Evolutionary conservation across 2,329 filamentous ascomycete species (phyloP), one percentile per base, ranked within the genome.

Genomic region (Aspergillus novoparasiticus): DNA sequence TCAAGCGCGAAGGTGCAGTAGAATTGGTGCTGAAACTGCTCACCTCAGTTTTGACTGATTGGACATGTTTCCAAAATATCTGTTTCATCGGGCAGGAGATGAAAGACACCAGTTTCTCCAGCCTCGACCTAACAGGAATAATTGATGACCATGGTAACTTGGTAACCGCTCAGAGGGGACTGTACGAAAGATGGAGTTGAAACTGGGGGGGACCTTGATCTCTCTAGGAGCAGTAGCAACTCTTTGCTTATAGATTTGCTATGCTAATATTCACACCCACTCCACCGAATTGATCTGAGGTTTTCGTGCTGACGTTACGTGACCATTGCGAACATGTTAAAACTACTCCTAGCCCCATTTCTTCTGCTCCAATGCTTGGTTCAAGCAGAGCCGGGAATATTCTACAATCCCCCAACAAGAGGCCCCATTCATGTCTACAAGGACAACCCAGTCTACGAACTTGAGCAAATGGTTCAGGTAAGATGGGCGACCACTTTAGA

Each of bases 391-490:
- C 41, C 43, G 32, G 53, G 41, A 14, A 50, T 43, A 23, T 57
- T 61, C 30, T 50, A 57, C 41, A 61, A 34, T 21, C 53, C 53
- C n/a, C 51, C 59, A 32, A 51, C 9, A 16, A 11, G 16, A 6
- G 59, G 16, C 10, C 28, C 28, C 2, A 51, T 57, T 4, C 59
- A 61, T 30, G 53, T 48, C 10, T 51, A 61, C 21, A 39, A n/a
- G 6, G 32, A 50, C 3, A 50, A 57, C 43, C 53, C 51, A 14
- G 43, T 61, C 21, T 57, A 61, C 21, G 45, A 34, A 28, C 53
- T 57, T 19, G 39, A 26, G 21, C 19, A 57, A 48, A 41, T 32
- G 4, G 53, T 61, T 14, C 59, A 61, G 54, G n/a, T 57, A 14
- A 30, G 32, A 51, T 51, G 30, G 53, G 30, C 53, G 8, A 51